These are phyloP conservation scores for Hippophae tibetana DNA, from an alignment of 306 rosid genomes.

Conservation along the genomic window DNA sequence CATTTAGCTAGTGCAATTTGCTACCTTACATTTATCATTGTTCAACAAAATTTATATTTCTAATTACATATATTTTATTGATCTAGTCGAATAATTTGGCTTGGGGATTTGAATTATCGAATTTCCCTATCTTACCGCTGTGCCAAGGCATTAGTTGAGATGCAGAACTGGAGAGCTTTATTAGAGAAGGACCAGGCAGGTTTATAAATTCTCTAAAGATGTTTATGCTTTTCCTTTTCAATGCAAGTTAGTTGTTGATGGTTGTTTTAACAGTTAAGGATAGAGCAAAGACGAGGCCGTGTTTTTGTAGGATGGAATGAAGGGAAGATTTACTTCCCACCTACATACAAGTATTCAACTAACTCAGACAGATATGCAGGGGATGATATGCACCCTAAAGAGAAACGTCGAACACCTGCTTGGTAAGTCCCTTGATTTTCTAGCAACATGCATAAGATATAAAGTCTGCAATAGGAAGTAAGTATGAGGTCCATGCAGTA, in stretches of 20 bases:
- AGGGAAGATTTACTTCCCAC: slow-evolving; percentile 97
- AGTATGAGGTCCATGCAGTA: not conserved
- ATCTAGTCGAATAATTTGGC: slow-evolving; percentile 90
- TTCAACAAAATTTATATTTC: slow-evolving; percentile 6
- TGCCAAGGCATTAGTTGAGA: slow-evolving; percentile 94
- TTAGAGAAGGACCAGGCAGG: slow-evolving; percentile 92
- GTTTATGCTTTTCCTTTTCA: slow-evolving; percentile 4
- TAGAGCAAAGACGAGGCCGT: slow-evolving; percentile 88
- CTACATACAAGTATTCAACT: slow-evolving; percentile 93
- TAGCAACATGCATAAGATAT: not conserved
- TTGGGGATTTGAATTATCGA: slow-evolving; percentile 36
- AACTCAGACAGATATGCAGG: slow-evolving; percentile 96
- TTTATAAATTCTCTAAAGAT: slow-evolving; percentile 10
- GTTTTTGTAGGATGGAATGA: slow-evolving; percentile 88
- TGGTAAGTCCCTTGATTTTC: slow-evolving; percentile 43
- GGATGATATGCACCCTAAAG: slow-evolving; percentile 88
- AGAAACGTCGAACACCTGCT: slow-evolving; percentile 95
- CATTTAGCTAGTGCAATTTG: not conserved
- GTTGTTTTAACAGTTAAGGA: slow-evolving; percentile 57
- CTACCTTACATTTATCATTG: not conserved
- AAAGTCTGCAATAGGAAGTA: not conserved
- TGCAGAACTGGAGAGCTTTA: slow-evolving; percentile 99
- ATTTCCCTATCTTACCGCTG: slow-evolving; percentile 78
- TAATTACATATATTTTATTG: slow-evolving; percentile 11
- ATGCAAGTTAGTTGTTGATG: slow-evolving; percentile 11